These are phyloP conservation scores for Blastocystis sp. DNA, from an alignment of 352 stramenopile species.

Conservation along the genomic window DNA sequence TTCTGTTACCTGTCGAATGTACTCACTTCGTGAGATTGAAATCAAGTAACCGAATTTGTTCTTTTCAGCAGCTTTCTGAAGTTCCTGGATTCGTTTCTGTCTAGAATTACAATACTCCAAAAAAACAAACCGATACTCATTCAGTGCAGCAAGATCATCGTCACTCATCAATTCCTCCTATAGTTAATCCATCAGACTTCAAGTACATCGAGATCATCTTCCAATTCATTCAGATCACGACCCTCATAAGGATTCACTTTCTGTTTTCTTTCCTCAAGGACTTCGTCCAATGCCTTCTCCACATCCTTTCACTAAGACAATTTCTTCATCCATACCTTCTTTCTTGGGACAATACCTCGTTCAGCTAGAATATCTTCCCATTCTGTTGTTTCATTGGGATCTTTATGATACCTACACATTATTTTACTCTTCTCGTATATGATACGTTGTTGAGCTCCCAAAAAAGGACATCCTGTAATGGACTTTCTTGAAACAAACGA, in stretches of 20 bases:
- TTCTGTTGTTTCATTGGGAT: slow-evolving; percentile 61
- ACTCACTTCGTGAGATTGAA: slow-evolving; percentile 86
- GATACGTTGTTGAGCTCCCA: slow-evolving; percentile 54
- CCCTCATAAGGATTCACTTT: slow-evolving; percentile 68
- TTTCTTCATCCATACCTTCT: not conserved
- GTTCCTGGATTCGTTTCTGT: slow-evolving; percentile 68
- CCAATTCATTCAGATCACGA: slow-evolving; percentile 71
- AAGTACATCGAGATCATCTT: slow-evolving; percentile 71
- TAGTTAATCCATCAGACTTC: slow-evolving; percentile 16
- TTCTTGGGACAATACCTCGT: slow-evolving; percentile 47
- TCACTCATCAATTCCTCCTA: slow-evolving; percentile 67
- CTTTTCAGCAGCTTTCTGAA: slow-evolving; percentile 49
- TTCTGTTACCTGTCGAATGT: slow-evolving; percentile 85
- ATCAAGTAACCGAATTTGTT: slow-evolving; percentile 84
- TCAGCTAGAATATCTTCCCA: slow-evolving; percentile 67
- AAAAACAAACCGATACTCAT: slow-evolving; percentile 55
- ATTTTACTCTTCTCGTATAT: not conserved
- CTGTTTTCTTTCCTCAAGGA: slow-evolving; percentile 55
- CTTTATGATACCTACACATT: slow-evolving; percentile 62
- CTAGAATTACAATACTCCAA: not conserved
- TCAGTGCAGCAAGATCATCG: slow-evolving; percentile 56
- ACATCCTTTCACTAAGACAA: slow-evolving; percentile 1
- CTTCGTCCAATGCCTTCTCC: slow-evolving; percentile 63
- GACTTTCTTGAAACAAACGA: not conserved
- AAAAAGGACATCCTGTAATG: slow-evolving; percentile 55